Percentiles rank a stretch among this genome's conserved stretches.
phyloP scores from a whole-genome alignment of 1,284 basidiomycete species.

The Puccinia hordei region DNA sequence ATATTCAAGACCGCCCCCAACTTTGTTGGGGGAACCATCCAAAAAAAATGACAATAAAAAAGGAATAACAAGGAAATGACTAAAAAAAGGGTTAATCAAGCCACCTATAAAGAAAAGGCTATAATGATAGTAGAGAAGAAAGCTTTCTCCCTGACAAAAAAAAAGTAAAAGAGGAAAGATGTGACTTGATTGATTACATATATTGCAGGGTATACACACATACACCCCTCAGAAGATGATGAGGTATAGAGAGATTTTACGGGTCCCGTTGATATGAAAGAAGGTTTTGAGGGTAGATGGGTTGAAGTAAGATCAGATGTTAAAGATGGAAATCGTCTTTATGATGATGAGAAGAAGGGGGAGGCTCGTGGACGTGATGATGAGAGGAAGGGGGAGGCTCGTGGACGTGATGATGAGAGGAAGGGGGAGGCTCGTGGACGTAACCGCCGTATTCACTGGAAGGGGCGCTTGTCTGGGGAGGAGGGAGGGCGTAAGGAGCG shows the following conservation, averaged over 20 bases:
- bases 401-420: neutral
- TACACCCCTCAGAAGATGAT: neutral
- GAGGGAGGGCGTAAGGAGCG: neutral
- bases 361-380: neutral
- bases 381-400: neutral
- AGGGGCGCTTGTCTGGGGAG: neutral
- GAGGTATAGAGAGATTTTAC: no score
- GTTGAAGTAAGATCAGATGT: neutral
- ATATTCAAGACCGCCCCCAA: no score
- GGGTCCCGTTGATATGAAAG: no score
- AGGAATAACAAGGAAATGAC: neutral
- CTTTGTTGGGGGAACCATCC: no score
- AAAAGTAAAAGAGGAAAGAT: neutral
- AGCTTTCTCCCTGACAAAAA: neutral
- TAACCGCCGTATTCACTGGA: neutral
- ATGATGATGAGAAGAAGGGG: neutral
- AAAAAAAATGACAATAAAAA: no score
- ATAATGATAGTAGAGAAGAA: neutral
- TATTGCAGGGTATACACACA: neutral
- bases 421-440: neutral
- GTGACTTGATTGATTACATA: slow-evolving; percentile 6
- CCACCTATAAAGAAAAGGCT: neutral
- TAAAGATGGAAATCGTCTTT: neutral
- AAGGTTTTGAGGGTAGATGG: neutral
- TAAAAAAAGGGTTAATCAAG: neutral